Evolutionary conservation across 345 rosid species (phyloP).

Genomic region (Zanthoxylum bungeanum): DNA sequence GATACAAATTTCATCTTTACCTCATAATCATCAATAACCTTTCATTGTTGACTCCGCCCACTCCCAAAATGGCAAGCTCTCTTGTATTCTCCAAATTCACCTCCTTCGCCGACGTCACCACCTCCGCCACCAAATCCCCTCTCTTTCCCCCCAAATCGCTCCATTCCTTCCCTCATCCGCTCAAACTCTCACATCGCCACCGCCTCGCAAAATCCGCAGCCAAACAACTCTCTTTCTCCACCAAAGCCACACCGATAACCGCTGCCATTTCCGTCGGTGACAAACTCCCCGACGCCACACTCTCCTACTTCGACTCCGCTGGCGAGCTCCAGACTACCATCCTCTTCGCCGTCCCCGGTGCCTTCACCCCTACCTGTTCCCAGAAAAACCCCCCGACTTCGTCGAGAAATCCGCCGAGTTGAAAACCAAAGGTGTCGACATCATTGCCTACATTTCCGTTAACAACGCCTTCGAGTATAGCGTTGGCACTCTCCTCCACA

Average conservation of each 20-base stretch:
- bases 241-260: conserved; percentile 28
- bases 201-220: conserved; percentile 24
- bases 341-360: conserved; percentile 90
- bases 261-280: conserved; percentile 76
- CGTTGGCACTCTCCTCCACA: no score
- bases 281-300: conserved; percentile 80
- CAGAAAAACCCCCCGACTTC: conserved; percentile 92
- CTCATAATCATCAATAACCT: neutral
- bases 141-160: conserved; percentile 26
- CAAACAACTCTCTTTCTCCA: conserved; percentile 20
- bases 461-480: conserved; percentile 93
- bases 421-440: conserved; percentile 75
- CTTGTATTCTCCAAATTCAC: conserved; percentile 49
- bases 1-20: neutral
- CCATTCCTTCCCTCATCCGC: conserved; percentile 15
- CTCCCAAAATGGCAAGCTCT: conserved; percentile 35
- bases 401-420: conserved; percentile 72
- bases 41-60: conserved; percentile 10
- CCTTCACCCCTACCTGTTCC: conserved; percentile 93
- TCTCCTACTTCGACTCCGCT: conserved; percentile 73
- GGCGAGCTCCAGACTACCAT: conserved; percentile 78
- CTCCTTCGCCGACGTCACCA: conserved; percentile 27
- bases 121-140: conserved; percentile 18
- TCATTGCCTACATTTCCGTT: conserved; percentile 86
- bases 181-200: conserved; percentile 29